Base-by-base conservation (phyloP, 129 eudicot genomes). In the Escallonia herrerae region DNA sequence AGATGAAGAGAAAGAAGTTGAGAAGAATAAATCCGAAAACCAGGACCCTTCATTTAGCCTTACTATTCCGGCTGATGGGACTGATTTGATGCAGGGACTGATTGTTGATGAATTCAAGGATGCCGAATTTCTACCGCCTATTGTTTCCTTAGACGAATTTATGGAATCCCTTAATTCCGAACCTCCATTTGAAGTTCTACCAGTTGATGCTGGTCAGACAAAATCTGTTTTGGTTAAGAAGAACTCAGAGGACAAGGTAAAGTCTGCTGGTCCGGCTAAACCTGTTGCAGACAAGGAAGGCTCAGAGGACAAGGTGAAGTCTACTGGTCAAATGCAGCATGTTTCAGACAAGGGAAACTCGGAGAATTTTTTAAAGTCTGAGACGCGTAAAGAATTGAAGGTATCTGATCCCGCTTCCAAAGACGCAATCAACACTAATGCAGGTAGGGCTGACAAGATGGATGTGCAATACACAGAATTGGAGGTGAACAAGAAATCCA, bases 1-100 rank as follows among this genome's bases (percentile, higher is more conserved):
- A 53, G 79, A 64, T 50, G 63, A 62, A 71, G 80, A 63, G 43
- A 71, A 22, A 62, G 61, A 73, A 11, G 76, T 51, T 54, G 76
- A 71, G 60, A 77, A 76, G 67, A 63, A 10, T 50, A 65, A 46
- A 38, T 62, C 73, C 45, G 84, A 71, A 51, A 80, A 72, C 52
- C 60, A 60, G 65, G 85, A 81, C 68, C 15, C 60, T 40, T 12
- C 72, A 3, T 74, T 66, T 71, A 76, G 86, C 44, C 70, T 90
- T 73, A 74, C 90, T n/a, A 84, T 90, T 54, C 90, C 93, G 15
- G 72, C 80, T 49, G 95, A 82, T 56, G 95, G 82, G 7, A 68
- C 90, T 54, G 95, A 87, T 84, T 47, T 78, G 2, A 82, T 90
- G 95, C 97, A 90, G 77, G 97, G 94, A 60, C 61, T 90, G 63